A percentile compares a stretch with the other conserved stretches of the same genome.
Evolutionary conservation across 2,329 filamentous ascomycete genomes (phyloP).

Genomic region (Fonsecaea pugnacius): DNA sequence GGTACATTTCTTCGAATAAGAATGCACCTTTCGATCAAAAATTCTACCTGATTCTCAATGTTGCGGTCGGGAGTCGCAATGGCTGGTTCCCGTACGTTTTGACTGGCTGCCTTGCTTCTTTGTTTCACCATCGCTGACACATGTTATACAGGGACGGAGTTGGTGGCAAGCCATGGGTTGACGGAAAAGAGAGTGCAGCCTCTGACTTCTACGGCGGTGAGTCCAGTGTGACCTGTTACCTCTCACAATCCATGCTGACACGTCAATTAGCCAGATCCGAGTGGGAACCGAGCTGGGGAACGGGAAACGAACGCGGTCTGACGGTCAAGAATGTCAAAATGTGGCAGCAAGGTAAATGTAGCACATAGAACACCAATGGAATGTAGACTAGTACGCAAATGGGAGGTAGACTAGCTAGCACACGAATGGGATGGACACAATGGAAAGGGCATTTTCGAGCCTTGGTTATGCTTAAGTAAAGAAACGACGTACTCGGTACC

Average conservation of each 20-base stretch:
- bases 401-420: slow-evolving; percentile 17
- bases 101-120: slow-evolving; percentile 10
- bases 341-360: slow-evolving; percentile 43
- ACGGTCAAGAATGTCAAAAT: slow-evolving; percentile 54
- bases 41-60: slow-evolving; percentile 59
- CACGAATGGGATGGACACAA: slow-evolving; percentile 26
- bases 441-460: slow-evolving; percentile 20
- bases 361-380: slow-evolving; percentile 25
- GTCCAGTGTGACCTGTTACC: slow-evolving; percentile 7
- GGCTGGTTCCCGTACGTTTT: slow-evolving; percentile 50
- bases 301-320: slow-evolving; percentile 52
- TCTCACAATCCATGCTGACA: slow-evolving; percentile 4
- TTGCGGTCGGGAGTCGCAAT: slow-evolving; percentile 56
- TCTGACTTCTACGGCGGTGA: slow-evolving; percentile 45
- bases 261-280: slow-evolving; percentile 22
- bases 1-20: slow-evolving; percentile 46
- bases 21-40: slow-evolving; percentile 59
- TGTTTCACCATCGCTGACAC: slow-evolving; percentile 14
- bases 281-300: slow-evolving; percentile 58
- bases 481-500: slow-evolving; percentile 10
- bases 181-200: slow-evolving; percentile 34
- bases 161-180: slow-evolving; percentile 39
- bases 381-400: not conserved
- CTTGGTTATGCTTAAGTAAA: slow-evolving; percentile 21
- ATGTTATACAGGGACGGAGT: slow-evolving; percentile 44